Percentiles rank a stretch among this genome's conserved stretches.
These are phyloP conservation scores for Fusarium sp. DNA, from an alignment of 2,329 filamentous ascomycete genomes.

Conservation along the genomic window DNA sequence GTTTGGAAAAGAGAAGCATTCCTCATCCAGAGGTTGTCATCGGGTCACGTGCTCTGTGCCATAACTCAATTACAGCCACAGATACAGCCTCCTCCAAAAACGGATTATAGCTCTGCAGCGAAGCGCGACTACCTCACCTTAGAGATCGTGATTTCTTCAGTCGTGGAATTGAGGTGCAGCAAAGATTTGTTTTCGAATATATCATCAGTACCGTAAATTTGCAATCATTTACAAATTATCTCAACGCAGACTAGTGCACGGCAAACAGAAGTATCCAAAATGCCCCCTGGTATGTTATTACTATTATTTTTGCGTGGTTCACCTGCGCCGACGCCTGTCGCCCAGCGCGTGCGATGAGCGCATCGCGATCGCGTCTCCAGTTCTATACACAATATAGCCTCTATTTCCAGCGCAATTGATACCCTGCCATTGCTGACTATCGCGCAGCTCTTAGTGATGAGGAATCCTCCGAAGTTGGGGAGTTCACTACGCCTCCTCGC, in stretches of 20 bases:
- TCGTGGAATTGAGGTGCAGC: not conserved
- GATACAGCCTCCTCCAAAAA: not conserved
- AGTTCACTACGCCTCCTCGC: slow-evolving; percentile 37
- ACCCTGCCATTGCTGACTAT: slow-evolving; percentile 27
- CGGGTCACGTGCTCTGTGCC: slow-evolving; percentile 6
- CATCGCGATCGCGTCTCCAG: slow-evolving; percentile 7
- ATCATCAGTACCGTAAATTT: not conserved
- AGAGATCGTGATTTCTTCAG: slow-evolving; percentile 8
- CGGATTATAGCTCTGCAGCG: slow-evolving; percentile 2
- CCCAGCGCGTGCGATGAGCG: not conserved
- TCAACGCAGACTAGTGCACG: not conserved
- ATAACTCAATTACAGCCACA: slow-evolving; percentile 14
- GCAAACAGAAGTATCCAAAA: slow-evolving; percentile 6
- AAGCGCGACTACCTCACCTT: not conserved
- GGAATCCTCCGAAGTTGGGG: slow-evolving; percentile 47
- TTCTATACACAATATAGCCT: not conserved
- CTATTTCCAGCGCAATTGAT: not conserved
- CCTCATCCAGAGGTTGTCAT: not conserved
- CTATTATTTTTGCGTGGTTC: not conserved
- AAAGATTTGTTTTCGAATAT: not conserved
- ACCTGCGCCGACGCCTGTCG: not conserved
- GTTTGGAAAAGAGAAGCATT: not conserved
- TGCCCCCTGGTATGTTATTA: slow-evolving; percentile 41
- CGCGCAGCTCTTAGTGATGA: slow-evolving; percentile 51
- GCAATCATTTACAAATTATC: not conserved